A percentile compares a stretch with the other conserved stretches of the same genome.
phyloP scores from a whole-genome alignment of 2,329 filamentous ascomycete species.

The Epichloe glyceriae region DNA sequence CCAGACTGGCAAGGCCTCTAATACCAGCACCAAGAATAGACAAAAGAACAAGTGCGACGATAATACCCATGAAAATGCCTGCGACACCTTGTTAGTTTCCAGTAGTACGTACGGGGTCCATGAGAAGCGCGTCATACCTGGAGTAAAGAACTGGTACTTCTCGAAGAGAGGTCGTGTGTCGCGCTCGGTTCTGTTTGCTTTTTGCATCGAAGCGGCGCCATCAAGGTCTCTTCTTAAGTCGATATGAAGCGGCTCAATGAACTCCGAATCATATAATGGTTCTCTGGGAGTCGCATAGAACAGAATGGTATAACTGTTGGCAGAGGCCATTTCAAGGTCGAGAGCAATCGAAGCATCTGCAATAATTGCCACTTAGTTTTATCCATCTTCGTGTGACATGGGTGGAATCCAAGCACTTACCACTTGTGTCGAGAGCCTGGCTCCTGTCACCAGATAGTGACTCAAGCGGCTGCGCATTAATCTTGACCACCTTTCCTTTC shows the following conservation, averaged over 20 bases:
- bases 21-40: constrained; percentile 70
- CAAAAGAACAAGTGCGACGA: constrained; percentile 58
- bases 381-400: not conserved
- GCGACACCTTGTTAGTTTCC: constrained; percentile 4
- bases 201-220: constrained; percentile 17
- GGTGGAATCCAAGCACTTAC: constrained; percentile 19
- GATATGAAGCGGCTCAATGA: constrained; percentile 49
- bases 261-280: constrained; percentile 51
- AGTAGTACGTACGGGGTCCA: not conserved
- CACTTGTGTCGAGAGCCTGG: constrained; percentile 32
- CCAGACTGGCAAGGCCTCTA: constrained; percentile 60
- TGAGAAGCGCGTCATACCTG: constrained; percentile 39
- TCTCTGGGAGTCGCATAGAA: constrained; percentile 53
- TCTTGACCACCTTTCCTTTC: constrained; percentile 22
- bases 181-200: constrained; percentile 25
- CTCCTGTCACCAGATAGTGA: constrained; percentile 30
- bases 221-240: constrained; percentile 55
- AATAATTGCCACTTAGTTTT: not conserved
- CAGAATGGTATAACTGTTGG: constrained; percentile 57
- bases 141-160: constrained; percentile 88
- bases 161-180: constrained; percentile 57
- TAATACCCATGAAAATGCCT: constrained; percentile 83
- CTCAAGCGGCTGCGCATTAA: constrained; percentile 29
- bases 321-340: constrained; percentile 26
- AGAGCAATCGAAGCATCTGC: constrained; percentile 38